Conservation (phyloP, 2,329 filamentous ascomycete species). For the Cladosporium sp. region DNA sequence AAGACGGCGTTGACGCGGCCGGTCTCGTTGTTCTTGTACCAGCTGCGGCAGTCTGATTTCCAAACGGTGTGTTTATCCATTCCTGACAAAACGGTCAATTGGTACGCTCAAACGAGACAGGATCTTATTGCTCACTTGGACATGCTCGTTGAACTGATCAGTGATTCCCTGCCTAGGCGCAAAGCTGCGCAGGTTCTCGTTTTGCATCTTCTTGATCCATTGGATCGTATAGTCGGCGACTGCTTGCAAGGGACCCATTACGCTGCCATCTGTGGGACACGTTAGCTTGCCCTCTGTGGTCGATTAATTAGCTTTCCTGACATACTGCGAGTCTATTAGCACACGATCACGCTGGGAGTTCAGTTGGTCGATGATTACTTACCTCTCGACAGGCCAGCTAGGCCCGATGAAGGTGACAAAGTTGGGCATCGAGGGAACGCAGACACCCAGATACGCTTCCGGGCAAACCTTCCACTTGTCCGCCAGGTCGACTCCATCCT, state of each 20-base stretch:
- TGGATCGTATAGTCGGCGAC: slow-evolving; percentile 38
- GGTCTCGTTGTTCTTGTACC: slow-evolving; percentile 44
- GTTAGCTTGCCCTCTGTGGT: not conserved
- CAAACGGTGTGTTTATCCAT: slow-evolving; percentile 47
- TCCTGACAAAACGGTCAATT: slow-evolving; percentile 28
- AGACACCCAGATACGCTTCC: slow-evolving; percentile 38
- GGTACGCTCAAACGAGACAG: not conserved
- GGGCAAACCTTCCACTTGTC: slow-evolving; percentile 37
- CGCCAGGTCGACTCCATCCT: slow-evolving; percentile 34
- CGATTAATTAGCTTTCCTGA: not conserved
- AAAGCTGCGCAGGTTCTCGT: slow-evolving; percentile 39
- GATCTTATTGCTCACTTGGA: slow-evolving; percentile 18
- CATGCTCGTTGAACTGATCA: slow-evolving; percentile 39
- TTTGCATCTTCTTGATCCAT: slow-evolving; percentile 42
- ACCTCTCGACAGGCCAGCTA: slow-evolving; percentile 24
- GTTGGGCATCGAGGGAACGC: slow-evolving; percentile 39
- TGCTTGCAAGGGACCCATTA: slow-evolving; percentile 35
- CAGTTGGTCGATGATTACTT: not conserved
- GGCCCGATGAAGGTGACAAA: slow-evolving; percentile 38
- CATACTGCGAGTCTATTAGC: not conserved
- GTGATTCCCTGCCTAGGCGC: slow-evolving; percentile 37
- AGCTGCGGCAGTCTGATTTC: slow-evolving; percentile 40
- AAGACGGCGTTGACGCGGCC: slow-evolving; percentile 44
- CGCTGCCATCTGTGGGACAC: slow-evolving; percentile 13
- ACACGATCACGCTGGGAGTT: not conserved